Evolutionary conservation across 2,329 filamentous ascomycete species (phyloP).

Genomic region (Pseudocercospora fijiensis): DNA sequence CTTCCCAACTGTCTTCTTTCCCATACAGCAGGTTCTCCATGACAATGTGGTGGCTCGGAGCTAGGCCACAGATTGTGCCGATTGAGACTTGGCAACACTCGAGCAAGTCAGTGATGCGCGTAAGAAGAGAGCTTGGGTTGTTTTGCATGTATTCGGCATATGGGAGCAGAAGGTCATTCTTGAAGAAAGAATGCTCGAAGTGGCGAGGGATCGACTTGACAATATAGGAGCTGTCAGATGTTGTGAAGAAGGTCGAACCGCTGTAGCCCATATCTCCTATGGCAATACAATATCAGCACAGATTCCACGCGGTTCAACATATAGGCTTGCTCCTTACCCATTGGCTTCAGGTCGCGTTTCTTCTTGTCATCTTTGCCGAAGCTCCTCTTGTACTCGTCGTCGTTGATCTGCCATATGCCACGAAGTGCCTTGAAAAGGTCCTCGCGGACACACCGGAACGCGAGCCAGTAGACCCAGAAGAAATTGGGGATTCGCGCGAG

Average conservation of each 20-base stretch:
- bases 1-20: slow-evolving; percentile 62
- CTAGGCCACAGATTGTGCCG: slow-evolving; percentile 59
- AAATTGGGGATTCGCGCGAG: slow-evolving; percentile 19
- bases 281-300: not conserved
- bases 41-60: slow-evolving; percentile 70
- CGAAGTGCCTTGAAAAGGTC: slow-evolving; percentile 55
- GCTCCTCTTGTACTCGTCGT: slow-evolving; percentile 55
- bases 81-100: slow-evolving; percentile 57
- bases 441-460: slow-evolving; percentile 41
- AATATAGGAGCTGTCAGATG: slow-evolving; percentile 64
- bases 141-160: slow-evolving; percentile 64
- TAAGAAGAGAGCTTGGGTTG: slow-evolving; percentile 61
- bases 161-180: slow-evolving; percentile 62
- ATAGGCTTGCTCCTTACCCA: slow-evolving; percentile 45
- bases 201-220: slow-evolving; percentile 69
- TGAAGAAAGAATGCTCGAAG: slow-evolving; percentile 71
- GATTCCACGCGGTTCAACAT: too few relatives aligned
- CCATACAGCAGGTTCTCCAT: slow-evolving; percentile 75
- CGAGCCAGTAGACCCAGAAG: slow-evolving; percentile 34
- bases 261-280: slow-evolving; percentile 65
- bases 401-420: slow-evolving; percentile 54
- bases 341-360: slow-evolving; percentile 51
- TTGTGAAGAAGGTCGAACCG: slow-evolving; percentile 73
- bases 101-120: slow-evolving; percentile 70
- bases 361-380: slow-evolving; percentile 48